Evolutionary conservation across 1,284 basidiomycete genomes (phyloP), one percentile per base, ranked within the genome.

Genomic region (Malassezia slooffiae): DNA sequence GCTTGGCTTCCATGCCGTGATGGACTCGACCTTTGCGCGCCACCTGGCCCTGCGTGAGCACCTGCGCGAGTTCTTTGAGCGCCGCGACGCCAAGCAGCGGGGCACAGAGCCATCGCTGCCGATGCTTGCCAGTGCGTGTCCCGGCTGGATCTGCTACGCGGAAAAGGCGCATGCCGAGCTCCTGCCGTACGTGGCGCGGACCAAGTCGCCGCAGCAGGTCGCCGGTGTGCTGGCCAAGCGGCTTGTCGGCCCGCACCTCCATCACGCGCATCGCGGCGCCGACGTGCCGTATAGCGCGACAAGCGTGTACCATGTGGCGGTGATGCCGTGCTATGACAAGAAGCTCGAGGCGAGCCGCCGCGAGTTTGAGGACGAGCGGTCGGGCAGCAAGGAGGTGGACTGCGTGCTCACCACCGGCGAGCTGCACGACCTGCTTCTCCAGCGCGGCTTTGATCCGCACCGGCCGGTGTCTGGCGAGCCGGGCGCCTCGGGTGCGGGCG

Each of bases 311-410:
- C 93, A 99, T 62, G 85, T 96, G 50, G 79, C 87, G 0, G 87
- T 96, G 30, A 97, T 97, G 90, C 90, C 91, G 0, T 99, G 93
- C 72, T 97, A 96, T 71, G 93, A 99, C 76, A 97, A 97, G 74
- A 99, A 99, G 70, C 80, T 99, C 20, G 93, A 99, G 73, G 91
- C 93, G 0, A 90, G 86, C 12, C 77, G 93, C 20, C 43, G 45
- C 2, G 63, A 66, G 34, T 58, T 62, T 17, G 54, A 46, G 33
- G 52, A 64, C 33, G 54, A 58, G 22, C n/a, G n/a, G n/a, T 48
- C 53, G 11, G 50, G 49, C 29, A 54, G 85, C 6, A 77, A 88
- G 45, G 91, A 97, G 54, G 87, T 95, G 31, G 93, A 99, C 72
- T 95, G 89, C 66, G 93, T 97, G 16, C 79, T 97, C 56, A 97